Conservation (phyloP, 805 yeast genomes). For the Candida oleophila region DNA sequence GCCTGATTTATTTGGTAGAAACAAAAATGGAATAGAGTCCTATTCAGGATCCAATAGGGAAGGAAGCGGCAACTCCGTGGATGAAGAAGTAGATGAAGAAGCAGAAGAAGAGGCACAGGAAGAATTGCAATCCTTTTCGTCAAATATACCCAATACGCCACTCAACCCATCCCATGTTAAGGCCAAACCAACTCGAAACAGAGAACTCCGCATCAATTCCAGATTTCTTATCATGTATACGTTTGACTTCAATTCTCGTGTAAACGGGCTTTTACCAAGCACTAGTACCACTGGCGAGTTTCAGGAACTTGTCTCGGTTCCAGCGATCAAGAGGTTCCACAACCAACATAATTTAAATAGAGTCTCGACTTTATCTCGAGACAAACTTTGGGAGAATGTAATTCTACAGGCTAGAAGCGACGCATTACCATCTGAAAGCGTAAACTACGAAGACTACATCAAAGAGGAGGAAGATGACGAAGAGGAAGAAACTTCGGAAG, state of each 20-base stretch:
- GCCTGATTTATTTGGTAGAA: conserved; percentile 1
- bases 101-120: not conserved
- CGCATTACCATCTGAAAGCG: conserved; percentile 17
- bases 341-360: conserved; percentile 22
- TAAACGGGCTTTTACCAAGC: conserved; percentile 26
- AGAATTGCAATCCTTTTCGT: not conserved
- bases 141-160: not conserved
- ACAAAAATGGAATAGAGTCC: not conserved
- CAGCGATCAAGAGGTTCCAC: conserved; percentile 27
- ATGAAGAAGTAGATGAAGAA: not conserved
- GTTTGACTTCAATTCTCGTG: conserved; percentile 44
- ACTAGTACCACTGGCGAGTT: conserved; percentile 12
- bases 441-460: conserved; percentile 20
- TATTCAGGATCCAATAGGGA: not conserved
- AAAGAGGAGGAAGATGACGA: conserved; percentile 22
- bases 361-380: conserved; percentile 43
- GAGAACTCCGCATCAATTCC: conserved; percentile 54
- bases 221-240: conserved; percentile 50
- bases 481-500: conserved; percentile 2
- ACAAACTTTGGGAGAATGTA: conserved; percentile 54
- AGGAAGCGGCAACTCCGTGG: not conserved
- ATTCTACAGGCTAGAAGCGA: conserved; percentile 54
- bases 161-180: not conserved
- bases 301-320: conserved; percentile 13
- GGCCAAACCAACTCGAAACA: conserved; percentile 13